These are phyloP conservation scores for Deinandra increscens DNA, from an alignment of 129 eudicot genomes.

Conservation along the genomic window DNA sequence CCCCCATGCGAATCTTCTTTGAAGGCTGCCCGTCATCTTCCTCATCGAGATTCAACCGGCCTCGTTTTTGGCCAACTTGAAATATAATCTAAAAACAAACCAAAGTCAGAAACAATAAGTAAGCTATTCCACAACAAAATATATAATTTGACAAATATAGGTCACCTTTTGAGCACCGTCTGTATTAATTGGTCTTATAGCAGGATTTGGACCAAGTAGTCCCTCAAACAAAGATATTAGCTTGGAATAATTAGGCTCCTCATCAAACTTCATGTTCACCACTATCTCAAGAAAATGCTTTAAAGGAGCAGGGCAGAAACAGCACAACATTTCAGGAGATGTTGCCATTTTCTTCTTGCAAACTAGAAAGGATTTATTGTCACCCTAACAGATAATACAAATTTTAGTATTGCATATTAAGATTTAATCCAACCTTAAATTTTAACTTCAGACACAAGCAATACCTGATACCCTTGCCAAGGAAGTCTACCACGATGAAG, in stretches of 20 bases:
- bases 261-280: conserved; percentile 84
- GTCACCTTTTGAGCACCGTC: conserved; percentile 54
- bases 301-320: conserved; percentile 70
- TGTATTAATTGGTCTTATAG: conserved; percentile 42
- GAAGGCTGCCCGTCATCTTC: conserved; percentile 74
- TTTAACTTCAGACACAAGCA: neutral
- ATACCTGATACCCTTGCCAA: conserved; percentile 91
- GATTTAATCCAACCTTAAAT: neutral
- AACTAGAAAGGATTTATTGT: conserved; percentile 78
- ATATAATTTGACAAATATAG: neutral
- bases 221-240: conserved; percentile 72
- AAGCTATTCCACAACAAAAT: neutral
- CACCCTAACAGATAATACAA: conserved; percentile 51
- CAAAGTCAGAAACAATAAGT: neutral
- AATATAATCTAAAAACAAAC: conserved; percentile 29
- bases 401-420: neutral
- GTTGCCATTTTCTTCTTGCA: conserved; percentile 88
- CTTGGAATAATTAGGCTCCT: conserved; percentile 88
- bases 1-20: conserved; percentile 75
- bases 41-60: conserved; percentile 56
- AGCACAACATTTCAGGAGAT: conserved; percentile 68
- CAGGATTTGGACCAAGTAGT: conserved; percentile 40
- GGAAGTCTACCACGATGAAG: conserved; percentile 84
- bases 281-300: conserved; percentile 66
- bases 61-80: conserved; percentile 48